Percentiles rank a stretch among this genome's conserved stretches.
These are phyloP conservation scores for Somion occarium DNA, from an alignment of 1,284 basidiomycete species.

Conservation along the genomic window DNA sequence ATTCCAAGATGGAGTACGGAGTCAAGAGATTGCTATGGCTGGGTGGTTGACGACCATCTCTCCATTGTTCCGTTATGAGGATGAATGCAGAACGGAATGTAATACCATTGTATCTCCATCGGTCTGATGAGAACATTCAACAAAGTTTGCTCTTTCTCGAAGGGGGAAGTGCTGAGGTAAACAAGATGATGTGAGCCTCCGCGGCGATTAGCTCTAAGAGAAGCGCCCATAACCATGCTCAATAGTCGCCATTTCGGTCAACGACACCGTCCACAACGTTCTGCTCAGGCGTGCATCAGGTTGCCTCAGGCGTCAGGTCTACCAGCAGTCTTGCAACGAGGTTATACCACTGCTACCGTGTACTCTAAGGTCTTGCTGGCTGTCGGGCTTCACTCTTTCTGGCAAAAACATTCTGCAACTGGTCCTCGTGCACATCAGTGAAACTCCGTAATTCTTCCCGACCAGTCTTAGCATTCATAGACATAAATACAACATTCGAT, in stretches of 20 bases:
- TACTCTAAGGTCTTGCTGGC: no score
- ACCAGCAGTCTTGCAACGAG: neutral
- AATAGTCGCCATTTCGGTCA: neutral
- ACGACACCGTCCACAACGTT: neutral
- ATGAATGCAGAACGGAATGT: no score
- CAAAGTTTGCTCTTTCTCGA: no score
- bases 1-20: constrained; percentile 88
- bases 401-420: neutral
- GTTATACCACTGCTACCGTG: neutral
- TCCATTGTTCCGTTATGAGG: no score
- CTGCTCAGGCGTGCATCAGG: constrained; percentile 2
- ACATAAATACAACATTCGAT: neutral
- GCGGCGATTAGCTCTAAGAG: neutral
- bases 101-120: no score
- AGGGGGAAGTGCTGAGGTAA: neutral
- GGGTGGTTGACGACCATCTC: constrained; percentile 42
- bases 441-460: neutral
- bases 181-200: neutral
- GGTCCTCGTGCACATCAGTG: neutral
- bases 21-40: constrained; percentile 86
- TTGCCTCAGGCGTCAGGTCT: neutral
- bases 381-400: neutral
- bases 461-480: neutral
- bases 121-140: no score
- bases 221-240: neutral